These are phyloP conservation scores for Schwanniomyces yamadae DNA, from an alignment of 805 yeast species.

Conservation along the genomic window DNA sequence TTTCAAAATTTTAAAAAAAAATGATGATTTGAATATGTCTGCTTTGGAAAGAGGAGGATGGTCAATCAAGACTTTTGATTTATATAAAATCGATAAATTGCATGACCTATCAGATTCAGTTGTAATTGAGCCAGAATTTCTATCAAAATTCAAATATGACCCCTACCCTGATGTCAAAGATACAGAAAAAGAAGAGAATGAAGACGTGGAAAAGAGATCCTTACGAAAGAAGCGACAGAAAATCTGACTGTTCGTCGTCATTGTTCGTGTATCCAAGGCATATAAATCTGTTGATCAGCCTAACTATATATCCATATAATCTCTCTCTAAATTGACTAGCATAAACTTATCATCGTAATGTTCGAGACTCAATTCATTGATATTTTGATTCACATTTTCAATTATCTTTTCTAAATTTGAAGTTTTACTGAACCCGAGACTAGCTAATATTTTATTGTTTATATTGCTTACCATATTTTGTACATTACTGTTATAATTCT, in stretches of 20 bases:
- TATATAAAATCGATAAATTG: conserved; percentile 23
- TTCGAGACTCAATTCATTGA: conserved; percentile 26
- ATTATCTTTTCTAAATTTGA: conserved; percentile 35
- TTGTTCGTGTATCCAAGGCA: background rate
- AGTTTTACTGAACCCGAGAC: conserved; percentile 20
- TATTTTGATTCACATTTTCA: conserved; percentile 28
- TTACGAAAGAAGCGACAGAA: conserved; percentile 7
- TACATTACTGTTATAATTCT: conserved; percentile 19
- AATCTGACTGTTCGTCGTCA: background rate
- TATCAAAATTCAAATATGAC: no score
- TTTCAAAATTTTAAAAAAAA: conserved; percentile 12
- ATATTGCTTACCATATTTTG: conserved; percentile 19
- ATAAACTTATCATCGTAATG: conserved; percentile 33
- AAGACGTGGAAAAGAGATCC: conserved; percentile 2
- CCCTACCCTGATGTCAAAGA: no score
- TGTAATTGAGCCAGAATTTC: conserved; percentile 12
- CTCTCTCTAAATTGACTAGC: conserved; percentile 37
- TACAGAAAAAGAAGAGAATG: conserved; percentile 1
- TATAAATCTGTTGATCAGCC: background rate
- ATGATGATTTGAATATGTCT: conserved; percentile 10
- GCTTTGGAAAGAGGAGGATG: conserved; percentile 36
- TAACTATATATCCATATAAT: conserved; percentile 26
- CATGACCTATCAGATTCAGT: conserved; percentile 22
- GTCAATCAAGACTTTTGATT: conserved; percentile 32
- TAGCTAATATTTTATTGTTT: conserved; percentile 23